A percentile compares a stretch with the other conserved stretches of the same genome.
Conservation (phyloP, 2,329 filamentous ascomycete species). For the Xylariaceae sp. region DNA sequence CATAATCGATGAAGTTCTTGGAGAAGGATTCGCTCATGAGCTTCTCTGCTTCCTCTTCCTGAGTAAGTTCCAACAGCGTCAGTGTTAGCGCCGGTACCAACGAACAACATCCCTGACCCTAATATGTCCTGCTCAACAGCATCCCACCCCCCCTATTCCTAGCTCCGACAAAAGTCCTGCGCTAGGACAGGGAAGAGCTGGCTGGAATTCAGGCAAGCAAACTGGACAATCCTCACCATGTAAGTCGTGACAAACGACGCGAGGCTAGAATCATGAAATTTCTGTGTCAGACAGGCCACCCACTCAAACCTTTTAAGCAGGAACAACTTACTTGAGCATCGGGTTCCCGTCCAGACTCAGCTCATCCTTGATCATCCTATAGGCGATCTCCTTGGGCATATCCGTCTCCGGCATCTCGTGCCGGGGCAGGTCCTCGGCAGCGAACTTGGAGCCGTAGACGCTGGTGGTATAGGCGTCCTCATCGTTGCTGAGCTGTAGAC, state of each 20-base stretch:
- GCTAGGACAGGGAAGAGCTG: too few species aligned
- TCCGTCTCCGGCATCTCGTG: slow-evolving; percentile 82
- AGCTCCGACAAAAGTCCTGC: too few species aligned
- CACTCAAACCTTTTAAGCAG: neutral
- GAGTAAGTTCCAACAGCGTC: slow-evolving; percentile 5
- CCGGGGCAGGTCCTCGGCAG: slow-evolving; percentile 71
- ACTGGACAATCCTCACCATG: slow-evolving; percentile 59
- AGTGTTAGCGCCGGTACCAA: neutral
- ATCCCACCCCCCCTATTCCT: too few species aligned
- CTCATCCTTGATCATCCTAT: slow-evolving; percentile 95
- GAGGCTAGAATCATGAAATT: slow-evolving; percentile 47
- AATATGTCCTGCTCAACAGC: too few species aligned
- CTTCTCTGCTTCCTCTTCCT: slow-evolving; percentile 93
- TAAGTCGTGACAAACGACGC: slow-evolving; percentile 94
- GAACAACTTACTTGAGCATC: slow-evolving; percentile 66
- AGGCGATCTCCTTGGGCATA: slow-evolving; percentile 91
- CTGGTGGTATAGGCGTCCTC: slow-evolving; percentile 64
- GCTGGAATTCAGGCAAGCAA: too few species aligned
- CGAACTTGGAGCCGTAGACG: slow-evolving; percentile 85
- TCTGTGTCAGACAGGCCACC: slow-evolving; percentile 4
- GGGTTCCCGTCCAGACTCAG: slow-evolving; percentile 87
- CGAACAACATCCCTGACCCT: too few species aligned
- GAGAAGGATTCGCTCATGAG: slow-evolving; percentile 89
- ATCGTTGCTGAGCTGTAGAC: slow-evolving; percentile 45
- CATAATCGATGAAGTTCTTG: slow-evolving; percentile 94